Evolutionary conservation across 208 protist species (phyloP), one percentile per base, ranked within the genome.

Genomic region (Trypanosoma boissoni): DNA sequence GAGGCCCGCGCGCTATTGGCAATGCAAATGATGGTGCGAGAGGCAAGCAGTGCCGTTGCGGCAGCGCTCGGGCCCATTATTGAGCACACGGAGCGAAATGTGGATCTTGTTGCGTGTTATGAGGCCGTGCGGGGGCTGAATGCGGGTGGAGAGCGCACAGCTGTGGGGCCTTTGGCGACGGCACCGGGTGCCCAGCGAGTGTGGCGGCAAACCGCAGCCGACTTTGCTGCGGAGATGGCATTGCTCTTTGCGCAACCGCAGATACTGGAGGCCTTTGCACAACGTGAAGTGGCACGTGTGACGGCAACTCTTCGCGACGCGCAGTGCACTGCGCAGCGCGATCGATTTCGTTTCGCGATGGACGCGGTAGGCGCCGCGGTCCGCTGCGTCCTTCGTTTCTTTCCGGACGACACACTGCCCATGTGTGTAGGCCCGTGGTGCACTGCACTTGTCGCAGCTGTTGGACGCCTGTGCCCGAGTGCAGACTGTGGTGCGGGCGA

Each of bases 341-440:
- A 62, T 32, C 64, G 41, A 2, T 70, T 70, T 58, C 45, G 36
- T 16, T 14, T 24, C 14, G 58, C 42, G 27, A 62, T 66, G 66
- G 54, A 64, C 46, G 37, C 14, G 1, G 3, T 72, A 12, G 34
- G 46, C 14, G 52, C 58, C 43, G 60, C 45, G 1, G 45, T 75
- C 0, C 64, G 65, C 54, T 64, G 64, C 31, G 64, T 76, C 44
- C 54, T 85, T 20, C 65, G 64, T 39, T 85, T 78, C 55, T 76
- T 71, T 24, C 82, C 82, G 6, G 72, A 85, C 1, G 74, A 77
- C 32, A 77, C 74, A 26, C 70, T 74, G 7, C 60, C 63, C 6
- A 58, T 68, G 37, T 89, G 82, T 48, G 58, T 74, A 14, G 37
- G 28, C 3, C 53, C 50, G 8, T 88, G 80, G 80, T 67, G 64